Evolutionary conservation across 805 yeast genomes (phyloP), one percentile per base, ranked within the genome.

Genomic region (Saccharomycopsis oosterbeekiorum): DNA sequence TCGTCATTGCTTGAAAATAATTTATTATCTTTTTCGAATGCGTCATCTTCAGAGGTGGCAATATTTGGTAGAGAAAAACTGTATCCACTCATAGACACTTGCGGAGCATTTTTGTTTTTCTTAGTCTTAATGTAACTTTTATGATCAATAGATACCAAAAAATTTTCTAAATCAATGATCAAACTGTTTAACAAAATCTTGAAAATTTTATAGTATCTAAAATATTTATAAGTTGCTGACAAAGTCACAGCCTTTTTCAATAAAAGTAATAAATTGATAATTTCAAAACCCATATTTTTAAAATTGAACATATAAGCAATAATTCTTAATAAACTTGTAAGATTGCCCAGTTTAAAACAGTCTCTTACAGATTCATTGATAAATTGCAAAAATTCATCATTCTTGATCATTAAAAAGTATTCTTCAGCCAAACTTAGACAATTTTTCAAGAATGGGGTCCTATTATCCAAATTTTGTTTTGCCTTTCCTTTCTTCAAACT

Each of bases 121-220:
- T 57, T 47, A 34, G 58, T 59, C 21, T 24, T 41, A 15, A 60
- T 42, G 19, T 56, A 63, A 15, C 21, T 21, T 15, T 21, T 34
- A 36, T 53, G 59, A 19, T 59, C 57, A 21, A 61, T 61, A 15
- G 62, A 62, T 4, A 57, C 43, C 6, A 63, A 51, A 51, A 56
- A 63, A 24, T 59, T 42, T 34, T 63, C 62, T 40, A 63, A 54
- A 51, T 63, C 65, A 40, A 59, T 54, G 15, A 63, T 57, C 14
- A 63, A 19, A 14, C 62, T 62, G 37, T 59, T 29, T 17, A 61
- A 58, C 17, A 63, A 21, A 19, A 59, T 54, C 29, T 59, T 59
- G 60, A 63, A 63, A 26, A 61, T 47, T 40, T 63, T 63, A 17
- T 61, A 54, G 55, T 59, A 59, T 29, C 55, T 53, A 15, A 55